A percentile compares a stretch with the other conserved stretches of the same genome.
Evolutionary conservation across 805 yeast species (phyloP).

Genomic region (Saccharomycopsis fermentans): DNA sequence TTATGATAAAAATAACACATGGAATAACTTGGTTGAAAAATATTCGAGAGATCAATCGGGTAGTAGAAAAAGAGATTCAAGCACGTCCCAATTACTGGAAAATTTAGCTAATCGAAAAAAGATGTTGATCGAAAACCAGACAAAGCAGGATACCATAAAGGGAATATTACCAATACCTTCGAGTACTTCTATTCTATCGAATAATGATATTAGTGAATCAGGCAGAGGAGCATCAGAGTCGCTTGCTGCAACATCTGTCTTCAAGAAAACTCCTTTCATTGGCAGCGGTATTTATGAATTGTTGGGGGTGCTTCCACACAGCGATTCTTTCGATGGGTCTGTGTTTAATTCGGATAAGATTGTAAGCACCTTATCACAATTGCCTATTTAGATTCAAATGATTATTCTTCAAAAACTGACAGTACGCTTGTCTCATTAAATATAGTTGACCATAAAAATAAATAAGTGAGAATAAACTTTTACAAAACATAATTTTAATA

Average conservation of each 20-base stretch:
- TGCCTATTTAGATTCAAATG: background rate
- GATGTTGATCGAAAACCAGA: background rate
- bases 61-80: background rate
- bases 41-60: background rate
- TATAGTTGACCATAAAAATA: too few species aligned
- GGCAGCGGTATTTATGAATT: constrained; percentile 39
- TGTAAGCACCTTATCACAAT: constrained; percentile 24
- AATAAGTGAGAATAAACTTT: too few species aligned
- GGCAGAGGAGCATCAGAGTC: background rate
- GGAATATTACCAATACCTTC: background rate
- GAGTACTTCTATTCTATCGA: background rate
- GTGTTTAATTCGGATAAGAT: constrained; percentile 47
- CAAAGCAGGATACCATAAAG: background rate
- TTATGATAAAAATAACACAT: background rate
- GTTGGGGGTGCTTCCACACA: constrained; percentile 49
- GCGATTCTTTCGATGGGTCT: constrained; percentile 43
- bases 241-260: background rate
- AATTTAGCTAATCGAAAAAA: background rate
- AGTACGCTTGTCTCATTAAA: too few species aligned
- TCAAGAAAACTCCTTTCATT: constrained; percentile 21
- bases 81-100: background rate
- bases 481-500: too few species aligned
- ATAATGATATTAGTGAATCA: background rate
- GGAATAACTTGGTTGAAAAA: background rate
- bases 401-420: background rate